phyloP scores from a whole-genome alignment of 2,329 filamentous ascomycete species.

The Trichoderma simmonsii region DNA sequence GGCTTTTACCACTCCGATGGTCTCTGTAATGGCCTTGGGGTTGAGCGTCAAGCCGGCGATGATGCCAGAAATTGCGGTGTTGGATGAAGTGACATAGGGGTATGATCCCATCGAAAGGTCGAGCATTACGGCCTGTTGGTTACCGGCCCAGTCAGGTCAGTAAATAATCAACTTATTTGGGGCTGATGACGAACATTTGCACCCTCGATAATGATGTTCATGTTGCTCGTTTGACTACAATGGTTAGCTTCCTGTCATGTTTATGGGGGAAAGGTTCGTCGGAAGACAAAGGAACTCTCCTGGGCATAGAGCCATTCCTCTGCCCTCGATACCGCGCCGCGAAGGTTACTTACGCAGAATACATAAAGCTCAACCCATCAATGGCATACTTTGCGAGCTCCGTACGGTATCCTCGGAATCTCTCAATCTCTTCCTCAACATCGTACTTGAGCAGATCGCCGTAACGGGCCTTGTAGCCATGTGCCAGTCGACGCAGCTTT shows the following conservation, averaged over 20 bases:
- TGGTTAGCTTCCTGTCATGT: neutral
- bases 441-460: constrained; percentile 64
- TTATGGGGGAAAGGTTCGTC: neutral
- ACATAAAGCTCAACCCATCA: neutral
- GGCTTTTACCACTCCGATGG: neutral
- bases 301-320: neutral
- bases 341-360: neutral
- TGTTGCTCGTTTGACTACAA: neutral
- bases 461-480: constrained; percentile 62
- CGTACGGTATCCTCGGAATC: constrained; percentile 44
- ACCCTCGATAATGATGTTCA: neutral
- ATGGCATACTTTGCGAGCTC: neutral
- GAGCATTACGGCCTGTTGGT: neutral
- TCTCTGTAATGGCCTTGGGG: neutral
- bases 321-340: neutral
- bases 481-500: constrained; percentile 60
- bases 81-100: neutral
- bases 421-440: constrained; percentile 65
- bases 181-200: neutral
- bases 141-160: neutral
- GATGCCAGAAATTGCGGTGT: neutral
- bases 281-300: neutral
- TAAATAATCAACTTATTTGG: neutral
- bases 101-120: constrained; percentile 49
- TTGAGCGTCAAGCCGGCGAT: neutral